phyloP scores from a whole-genome alignment of 306 rosid genomes.

The barrel medic (Medicago truncatula) region DNA sequence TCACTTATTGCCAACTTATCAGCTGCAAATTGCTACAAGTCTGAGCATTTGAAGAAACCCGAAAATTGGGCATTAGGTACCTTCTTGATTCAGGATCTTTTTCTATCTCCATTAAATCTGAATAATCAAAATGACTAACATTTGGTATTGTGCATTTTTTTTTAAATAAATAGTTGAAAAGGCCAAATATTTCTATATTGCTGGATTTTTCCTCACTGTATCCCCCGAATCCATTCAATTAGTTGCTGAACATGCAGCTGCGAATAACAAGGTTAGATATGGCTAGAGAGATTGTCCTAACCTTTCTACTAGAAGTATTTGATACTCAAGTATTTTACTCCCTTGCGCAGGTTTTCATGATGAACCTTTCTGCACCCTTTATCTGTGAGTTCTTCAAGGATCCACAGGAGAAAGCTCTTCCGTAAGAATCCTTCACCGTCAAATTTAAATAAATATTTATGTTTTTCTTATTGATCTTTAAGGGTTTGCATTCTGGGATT shows the following conservation, averaged over 20 bases:
- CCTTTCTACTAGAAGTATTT: slow-evolving; percentile 7
- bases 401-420: slow-evolving; percentile 72
- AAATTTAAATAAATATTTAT: slow-evolving; percentile 17
- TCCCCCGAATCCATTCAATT: slow-evolving; percentile 93
- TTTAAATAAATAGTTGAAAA: slow-evolving; percentile 68
- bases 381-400: slow-evolving; percentile 96
- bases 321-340: slow-evolving; percentile 1
- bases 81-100: neutral
- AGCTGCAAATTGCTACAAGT: slow-evolving; percentile 95
- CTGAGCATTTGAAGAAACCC: slow-evolving; percentile 81
- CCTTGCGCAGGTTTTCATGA: slow-evolving; percentile 69
- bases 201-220: slow-evolving; percentile 96
- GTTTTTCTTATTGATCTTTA: slow-evolving; percentile 32
- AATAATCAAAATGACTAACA: slow-evolving; percentile 27
- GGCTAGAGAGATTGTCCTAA: slow-evolving; percentile 24
- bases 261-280: slow-evolving; percentile 73
- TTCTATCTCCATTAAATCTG: slow-evolving; percentile 17
- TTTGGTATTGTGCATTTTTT: slow-evolving; percentile 24
- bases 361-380: slow-evolving; percentile 98
- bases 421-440: slow-evolving; percentile 57
- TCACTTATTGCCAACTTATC: slow-evolving; percentile 95
- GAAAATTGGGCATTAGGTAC: slow-evolving; percentile 96
- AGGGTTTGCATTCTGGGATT: slow-evolving; percentile 16
- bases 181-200: slow-evolving; percentile 90
- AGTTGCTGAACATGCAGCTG: slow-evolving; percentile 92